Evolutionary conservation across 78 protist genomes (phyloP), one percentile per base, ranked within the genome.

Genomic region (Salpingoeca rosetta): DNA sequence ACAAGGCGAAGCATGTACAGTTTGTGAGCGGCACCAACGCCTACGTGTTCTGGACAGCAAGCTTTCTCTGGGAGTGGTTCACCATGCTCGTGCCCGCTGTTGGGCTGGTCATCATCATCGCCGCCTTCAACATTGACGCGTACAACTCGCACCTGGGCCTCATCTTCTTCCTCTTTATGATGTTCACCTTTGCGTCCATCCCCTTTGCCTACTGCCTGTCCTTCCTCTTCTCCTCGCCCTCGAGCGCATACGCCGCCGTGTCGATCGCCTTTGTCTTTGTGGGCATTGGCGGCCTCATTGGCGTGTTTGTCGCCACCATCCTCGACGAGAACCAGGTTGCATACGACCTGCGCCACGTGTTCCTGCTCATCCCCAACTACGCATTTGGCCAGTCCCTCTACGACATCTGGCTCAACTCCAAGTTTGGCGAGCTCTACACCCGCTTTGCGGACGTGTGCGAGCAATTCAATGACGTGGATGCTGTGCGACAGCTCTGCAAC

Each of bases 1-100:
- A 31, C 37, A 84, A 84, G 40, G 84, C 91, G n/a, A 85, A 88
- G 76, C 90, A 87, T 38, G 2, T 85, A 41, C 93, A 91, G 90
- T 77, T 84, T 44, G 89, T 91, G 42, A 3, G 83, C 25, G 93
- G 93, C 43, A 86, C 72, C 57, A 0, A 3, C 44, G 25, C 77
- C 17, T 11, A 56, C 39, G 45, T 38, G 27, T 83, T 74, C 80
- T 90, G 88, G 89, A 2, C 26, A 37, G 0, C 80, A 38, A 56
- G 27, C 42, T 88, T 40, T 76, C 0, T 43, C 37, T 90, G 65
- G 78, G 93, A 90, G 83, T 56, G 39, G 36, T 43, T 85, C 43
- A n/a, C 76, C 40, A 76, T 31, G 77, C 1, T 73, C 39, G 27
- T 65, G 44, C 73, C 84, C 25, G 26, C 2, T 35, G 31, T 37